Base-by-base conservation (phyloP, 2,329 filamentous ascomycete species). In the Orbilia quercus region DNA sequence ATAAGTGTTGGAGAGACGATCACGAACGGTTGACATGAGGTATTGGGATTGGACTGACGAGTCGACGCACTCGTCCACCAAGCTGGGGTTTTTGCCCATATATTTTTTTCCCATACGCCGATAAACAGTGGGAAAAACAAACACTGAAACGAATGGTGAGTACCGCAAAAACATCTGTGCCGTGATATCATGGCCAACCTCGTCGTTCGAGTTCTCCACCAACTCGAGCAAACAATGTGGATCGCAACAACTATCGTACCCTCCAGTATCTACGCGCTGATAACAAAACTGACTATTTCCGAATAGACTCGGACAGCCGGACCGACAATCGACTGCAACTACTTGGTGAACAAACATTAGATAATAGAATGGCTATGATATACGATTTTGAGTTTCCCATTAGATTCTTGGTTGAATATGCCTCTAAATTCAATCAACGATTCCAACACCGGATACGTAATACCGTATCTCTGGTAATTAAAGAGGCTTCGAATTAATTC, bases 131-230 rank as follows among this genome's bases (percentile, higher is more conserved):
- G 31, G 53, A 53, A 58, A 7, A 57, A 28, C 38, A 50, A 57
- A 16, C 38, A 45, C 47, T 28, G 42, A 66, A 22, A 51, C n/a
- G n/a, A n/a, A n/a, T n/a, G n/a, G n/a, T n/a, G n/a, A n/a, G 7
- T 23, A 36, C 47, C 25, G 50, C 48, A 48, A 47, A 31, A 31
- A 5, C 28, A n/a, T n/a, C 47, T 69, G 64, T 62, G 64, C 64
- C 55, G 64, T 69, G 64, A 69, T 69, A 69, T 69, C 64, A 69
- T 69, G 34, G 42, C 16, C 48, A 38, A 14, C 7, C 28, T 53
- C 28, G 42, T 20, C 4, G n/a, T 28, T 14, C 7, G 9, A 28
- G 23, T 22, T 11, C 25, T 53, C 48, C 48, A 53, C 28, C n/a
- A 7, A 16, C 7, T 28, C 7, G 7, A 25, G 11, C 9, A 12